Evolutionary conservation across 768 basidiomycete species (phyloP), one percentile per base, ranked within the genome.

Genomic region (Mycena filopes): DNA sequence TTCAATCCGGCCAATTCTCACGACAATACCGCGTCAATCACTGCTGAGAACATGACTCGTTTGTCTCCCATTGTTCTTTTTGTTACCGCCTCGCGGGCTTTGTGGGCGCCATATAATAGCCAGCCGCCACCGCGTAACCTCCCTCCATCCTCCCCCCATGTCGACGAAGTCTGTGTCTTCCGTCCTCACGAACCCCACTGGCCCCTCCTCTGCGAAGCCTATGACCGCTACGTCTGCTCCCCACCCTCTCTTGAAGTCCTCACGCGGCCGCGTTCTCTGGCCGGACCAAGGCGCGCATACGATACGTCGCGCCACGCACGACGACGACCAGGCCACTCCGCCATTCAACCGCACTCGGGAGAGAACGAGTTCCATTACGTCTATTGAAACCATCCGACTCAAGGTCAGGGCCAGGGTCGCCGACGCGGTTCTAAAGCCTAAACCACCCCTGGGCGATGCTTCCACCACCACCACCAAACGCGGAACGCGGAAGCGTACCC

Each of bases 231-330:
- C 51, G 40, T 60, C 63, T 46, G 45, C 62, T 6, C 42, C 63
- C 26, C 67, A 65, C 60, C 67, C 60, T 65, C 67, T 59, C 65
- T 65, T 69, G 47, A 60, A 60, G 26, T 69, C 67, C 28, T 69
- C 67, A n/a, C 67, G 67, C 45, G 59, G 62, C 33, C 63, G 67
- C 26, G 31, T 36, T 49, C 63, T 65, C 63, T 55, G 63, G 67
- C 55, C 54, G 53, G 67, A 53, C 40, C 67, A n/a, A n/a, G 54
- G 58, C 56, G 20, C 42, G 23, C 29, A 60, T 8, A 47, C 36
- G 31, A 60, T 26, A 23, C 40, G 20, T 46, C 11, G 15, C 18
- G 33, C 33, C 9, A 21, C 48, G 4, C 20, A 25, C 50, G 40
- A 63, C 25, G 49, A 47, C 10, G 26, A 28, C 26, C 48, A 23